A percentile compares a stretch with the other conserved stretches of the same genome.
Evolutionary conservation across 2,329 filamentous ascomycete species (phyloP).

Genomic region (Colletotrichum neosansevieriae): DNA sequence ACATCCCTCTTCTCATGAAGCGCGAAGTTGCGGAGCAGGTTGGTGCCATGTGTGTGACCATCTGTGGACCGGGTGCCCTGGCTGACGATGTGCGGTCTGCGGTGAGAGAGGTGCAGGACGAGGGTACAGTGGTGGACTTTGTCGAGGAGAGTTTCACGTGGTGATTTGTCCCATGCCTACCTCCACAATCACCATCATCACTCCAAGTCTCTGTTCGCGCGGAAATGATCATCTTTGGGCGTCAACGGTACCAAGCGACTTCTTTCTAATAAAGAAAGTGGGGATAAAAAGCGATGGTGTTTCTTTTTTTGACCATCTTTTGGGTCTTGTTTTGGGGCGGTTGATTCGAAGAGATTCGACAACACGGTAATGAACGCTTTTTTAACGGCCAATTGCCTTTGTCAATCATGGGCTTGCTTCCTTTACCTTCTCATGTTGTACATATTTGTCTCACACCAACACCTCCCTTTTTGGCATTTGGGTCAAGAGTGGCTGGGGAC

Average conservation of each 20-base stretch:
- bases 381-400: constrained; percentile 24
- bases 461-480: constrained; percentile 14
- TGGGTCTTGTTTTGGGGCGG: constrained; percentile 5
- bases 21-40: constrained; percentile 85
- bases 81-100: constrained; percentile 81
- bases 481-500: not conserved
- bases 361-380: constrained; percentile 11
- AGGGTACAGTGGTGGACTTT: constrained; percentile 75
- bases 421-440: constrained; percentile 35
- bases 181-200: not conserved
- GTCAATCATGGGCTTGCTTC: constrained; percentile 25
- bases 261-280: constrained; percentile 11
- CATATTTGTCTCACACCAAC: constrained; percentile 38
- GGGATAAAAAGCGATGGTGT: constrained; percentile 26
- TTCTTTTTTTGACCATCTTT: not conserved
- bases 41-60: constrained; percentile 89
- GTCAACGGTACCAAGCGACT: constrained; percentile 37
- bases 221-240: constrained; percentile 32
- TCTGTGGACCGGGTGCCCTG: constrained; percentile 81
- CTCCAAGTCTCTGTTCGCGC: not conserved
- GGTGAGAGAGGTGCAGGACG: constrained; percentile 72
- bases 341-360: too few species aligned
- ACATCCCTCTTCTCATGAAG: constrained; percentile 81
- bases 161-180: constrained; percentile 49
- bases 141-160: constrained; percentile 82